A percentile compares a stretch with the other conserved stretches of the same genome.
Conservation (phyloP, 345 rosid genomes). For the Aethionema arabicum region DNA sequence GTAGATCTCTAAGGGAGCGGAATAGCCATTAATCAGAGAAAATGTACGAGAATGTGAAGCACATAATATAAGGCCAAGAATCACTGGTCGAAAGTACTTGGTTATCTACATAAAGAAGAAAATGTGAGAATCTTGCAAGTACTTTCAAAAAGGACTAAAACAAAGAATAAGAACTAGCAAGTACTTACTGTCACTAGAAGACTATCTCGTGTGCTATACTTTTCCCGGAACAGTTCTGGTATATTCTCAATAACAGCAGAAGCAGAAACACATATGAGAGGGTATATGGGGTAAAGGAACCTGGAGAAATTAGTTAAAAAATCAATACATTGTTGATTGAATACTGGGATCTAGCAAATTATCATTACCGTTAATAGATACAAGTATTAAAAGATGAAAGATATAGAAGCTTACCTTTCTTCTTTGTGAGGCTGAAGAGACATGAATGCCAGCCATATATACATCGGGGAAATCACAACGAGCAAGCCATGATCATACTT, state of each 20-base stretch:
- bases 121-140: constrained; percentile 7
- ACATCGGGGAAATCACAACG: constrained; percentile 76
- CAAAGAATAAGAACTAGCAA: constrained; percentile 11
- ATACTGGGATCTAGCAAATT: not conserved
- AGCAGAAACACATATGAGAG: constrained; percentile 92
- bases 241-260: constrained; percentile 95
- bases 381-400: constrained; percentile 17
- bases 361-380: constrained; percentile 3
- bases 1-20: constrained; percentile 80
- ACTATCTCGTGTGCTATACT: constrained; percentile 50
- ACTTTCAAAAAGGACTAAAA: not conserved
- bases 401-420: constrained; percentile 66
- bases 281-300: constrained; percentile 93
- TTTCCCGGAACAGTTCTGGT: constrained; percentile 78
- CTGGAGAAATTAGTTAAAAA: constrained; percentile 44
- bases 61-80: constrained; percentile 73
- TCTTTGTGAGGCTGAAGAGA: constrained; percentile 97
- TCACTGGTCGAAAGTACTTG: constrained; percentile 63
- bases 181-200: constrained; percentile 53
- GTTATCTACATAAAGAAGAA: constrained; percentile 57
- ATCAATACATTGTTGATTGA: constrained; percentile 4
- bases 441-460: constrained; percentile 94
- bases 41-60: constrained; percentile 90
- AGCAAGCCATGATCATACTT: constrained; percentile 70
- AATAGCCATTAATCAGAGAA: constrained; percentile 79